Evolutionary conservation across 768 basidiomycete species (phyloP), one percentile per base, ranked within the genome.

Genomic region (Omphalotus guepiniiformis): DNA sequence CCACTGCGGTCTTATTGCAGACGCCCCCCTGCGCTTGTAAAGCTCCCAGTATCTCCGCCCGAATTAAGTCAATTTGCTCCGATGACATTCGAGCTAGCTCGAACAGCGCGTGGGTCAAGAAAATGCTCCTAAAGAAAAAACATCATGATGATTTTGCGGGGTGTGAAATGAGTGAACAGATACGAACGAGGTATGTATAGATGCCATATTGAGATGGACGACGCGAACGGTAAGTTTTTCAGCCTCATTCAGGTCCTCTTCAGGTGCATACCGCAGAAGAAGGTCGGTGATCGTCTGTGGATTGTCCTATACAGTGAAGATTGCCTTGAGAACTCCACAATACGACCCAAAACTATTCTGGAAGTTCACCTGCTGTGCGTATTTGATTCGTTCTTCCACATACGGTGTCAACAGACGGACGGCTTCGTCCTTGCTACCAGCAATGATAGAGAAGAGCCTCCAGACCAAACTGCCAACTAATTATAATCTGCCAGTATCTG

Each of bases 181-280:
- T 19, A 50, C 54, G 16, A 12, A 53, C 54, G 48, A 51, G 8
- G 55, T 56, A 40, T 56, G 55, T 15, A 53, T 56, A 30, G 51
- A 36, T 13, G 48, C 56, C 48, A 57, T 52, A 29, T 57, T 57
- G 35, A 57, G 39, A 30, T 53, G 46, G 15, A 53, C 52, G 25
- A 55, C 52, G 6, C 52, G 30, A 7, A 48, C 27, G 1, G 51
- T 50, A 5, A 52, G 50, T 18, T 21, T 36, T 2, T 5, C 18
- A 15, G 19, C 16, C 16, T 55, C 40, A 12, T 37, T 23, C 28
- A 55, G 1, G 11, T 52, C 54, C 22, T 49, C 51, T 21, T 45
- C 39, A 2, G 51, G 54, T 8, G 51, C 54, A 21, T 52, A 52
- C 15, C 48, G 42, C 6, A 55, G 47, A 9, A 55, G 48, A 12